Conservation (phyloP, 768 basidiomycete genomes). For the Suillus variegatus region DNA sequence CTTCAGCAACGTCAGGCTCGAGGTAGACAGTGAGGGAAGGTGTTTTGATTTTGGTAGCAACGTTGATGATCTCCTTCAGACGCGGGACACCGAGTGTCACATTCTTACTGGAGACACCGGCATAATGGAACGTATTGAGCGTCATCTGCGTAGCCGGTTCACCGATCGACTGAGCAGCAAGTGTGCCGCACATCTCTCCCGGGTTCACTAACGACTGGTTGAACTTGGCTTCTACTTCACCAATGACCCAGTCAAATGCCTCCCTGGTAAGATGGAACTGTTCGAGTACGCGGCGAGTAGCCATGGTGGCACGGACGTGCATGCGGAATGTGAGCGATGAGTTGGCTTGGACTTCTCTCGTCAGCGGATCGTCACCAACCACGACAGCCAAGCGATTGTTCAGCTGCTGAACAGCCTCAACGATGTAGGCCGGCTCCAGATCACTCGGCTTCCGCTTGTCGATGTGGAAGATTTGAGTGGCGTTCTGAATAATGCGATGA, state of each 20-base stretch:
- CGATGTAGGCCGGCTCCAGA: constrained; percentile 84
- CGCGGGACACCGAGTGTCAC: constrained; percentile 99
- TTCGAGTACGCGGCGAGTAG: constrained; percentile 85
- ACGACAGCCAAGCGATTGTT: constrained; percentile 79
- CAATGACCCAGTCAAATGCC: constrained; percentile 96
- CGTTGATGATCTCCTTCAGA: constrained; percentile 99
- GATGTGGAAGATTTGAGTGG: constrained; percentile 95
- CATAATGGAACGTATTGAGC: constrained; percentile 99
- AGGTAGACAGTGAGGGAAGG: constrained; percentile 95
- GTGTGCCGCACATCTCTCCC: constrained; percentile 98
- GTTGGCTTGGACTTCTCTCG: constrained; percentile 79
- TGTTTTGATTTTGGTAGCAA: constrained; percentile 98
- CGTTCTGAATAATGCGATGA: constrained; percentile 93
- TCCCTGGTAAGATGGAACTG: constrained; percentile 85
- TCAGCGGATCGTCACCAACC: constrained; percentile 80
- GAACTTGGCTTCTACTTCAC: constrained; percentile 96
- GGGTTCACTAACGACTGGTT: constrained; percentile 91
- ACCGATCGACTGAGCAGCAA: constrained; percentile 98
- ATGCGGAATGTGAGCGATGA: constrained; percentile 92
- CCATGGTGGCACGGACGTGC: constrained; percentile 88
- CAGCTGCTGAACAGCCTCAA: constrained; percentile 77
- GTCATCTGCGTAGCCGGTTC: constrained; percentile 99
- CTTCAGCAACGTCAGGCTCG: constrained; percentile 64
- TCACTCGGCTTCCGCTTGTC: constrained; percentile 93
- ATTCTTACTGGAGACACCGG: constrained; percentile 99